Evolutionary conservation across 768 basidiomycete species (phyloP).

Genomic region (Leccinum fibrillosum): DNA sequence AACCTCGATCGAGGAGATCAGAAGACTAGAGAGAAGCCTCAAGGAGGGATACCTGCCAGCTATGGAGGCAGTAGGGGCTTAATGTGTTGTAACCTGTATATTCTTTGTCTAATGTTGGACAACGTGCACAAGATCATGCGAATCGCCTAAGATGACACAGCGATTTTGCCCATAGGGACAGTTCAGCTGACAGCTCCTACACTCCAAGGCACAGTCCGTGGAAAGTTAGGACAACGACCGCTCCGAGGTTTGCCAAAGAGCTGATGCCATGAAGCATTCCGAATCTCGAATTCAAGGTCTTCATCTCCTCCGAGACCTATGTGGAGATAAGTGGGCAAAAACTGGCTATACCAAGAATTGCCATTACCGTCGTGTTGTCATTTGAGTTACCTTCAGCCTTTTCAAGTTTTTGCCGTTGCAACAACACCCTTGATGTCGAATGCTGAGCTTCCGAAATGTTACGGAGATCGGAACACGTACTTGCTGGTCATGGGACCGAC

Average conservation of each 20-base stretch:
- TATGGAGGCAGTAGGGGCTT: conserved; percentile 77
- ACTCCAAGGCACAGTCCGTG: conserved; percentile 72
- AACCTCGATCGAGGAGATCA: conserved; percentile 88
- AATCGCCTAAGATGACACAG: not conserved
- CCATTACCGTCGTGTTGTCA: conserved; percentile 60
- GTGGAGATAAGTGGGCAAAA: conserved; percentile 3
- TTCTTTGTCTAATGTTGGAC: conserved; percentile 21
- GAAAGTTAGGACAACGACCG: conserved; percentile 58
- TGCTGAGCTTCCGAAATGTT: not conserved
- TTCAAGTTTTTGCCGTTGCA: conserved; percentile 67
- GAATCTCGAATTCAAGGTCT: conserved; percentile 64
- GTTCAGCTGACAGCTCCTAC: conserved; percentile 24
- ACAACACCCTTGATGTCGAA: conserved; percentile 56
- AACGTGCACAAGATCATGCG: not conserved
- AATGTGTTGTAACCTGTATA: conserved; percentile 37
- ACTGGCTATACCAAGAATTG: conserved; percentile 3
- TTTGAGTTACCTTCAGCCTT: conserved; percentile 69
- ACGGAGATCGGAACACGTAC: conserved; percentile 34
- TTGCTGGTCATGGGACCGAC: conserved; percentile 72
- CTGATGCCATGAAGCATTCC: conserved; percentile 65
- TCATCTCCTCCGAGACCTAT: conserved; percentile 68
- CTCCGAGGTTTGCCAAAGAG: conserved; percentile 60
- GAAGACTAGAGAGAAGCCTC: conserved; percentile 75
- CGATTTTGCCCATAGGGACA: not conserved
- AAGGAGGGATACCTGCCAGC: conserved; percentile 82